Evolutionary conservation across 2,329 filamentous ascomycete species (phyloP).

Genomic region (Diplodia corticola): DNA sequence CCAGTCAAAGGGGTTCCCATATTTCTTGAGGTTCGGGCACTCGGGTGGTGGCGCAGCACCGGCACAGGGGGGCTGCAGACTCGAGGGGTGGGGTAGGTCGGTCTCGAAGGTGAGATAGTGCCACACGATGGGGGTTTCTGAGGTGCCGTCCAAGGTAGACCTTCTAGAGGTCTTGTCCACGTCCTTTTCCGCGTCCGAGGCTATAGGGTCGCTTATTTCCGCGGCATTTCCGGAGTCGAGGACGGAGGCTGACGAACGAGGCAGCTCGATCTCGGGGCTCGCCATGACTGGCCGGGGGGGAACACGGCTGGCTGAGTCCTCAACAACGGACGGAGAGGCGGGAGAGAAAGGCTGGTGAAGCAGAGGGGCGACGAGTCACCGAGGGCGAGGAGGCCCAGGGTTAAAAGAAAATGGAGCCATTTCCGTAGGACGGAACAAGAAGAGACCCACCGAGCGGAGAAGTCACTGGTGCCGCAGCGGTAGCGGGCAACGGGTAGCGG

Average conservation of each 20-base stretch:
- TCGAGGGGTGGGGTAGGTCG: constrained; percentile 51
- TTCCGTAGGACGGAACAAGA: constrained; percentile 15
- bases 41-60: constrained; percentile 50
- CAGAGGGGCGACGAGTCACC: not conserved
- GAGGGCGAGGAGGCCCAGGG: constrained; percentile 15
- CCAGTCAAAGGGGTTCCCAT: constrained; percentile 72
- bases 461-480: constrained; percentile 3
- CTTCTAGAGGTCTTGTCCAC: not conserved
- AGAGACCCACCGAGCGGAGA: constrained; percentile 21
- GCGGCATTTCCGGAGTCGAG: constrained; percentile 21
- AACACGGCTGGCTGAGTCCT: constrained; percentile 4
- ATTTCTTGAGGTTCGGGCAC: constrained; percentile 66
- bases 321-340: constrained; percentile 21
- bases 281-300: constrained; percentile 36
- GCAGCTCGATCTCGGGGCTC: constrained; percentile 40
- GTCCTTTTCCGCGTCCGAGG: constrained; percentile 13
- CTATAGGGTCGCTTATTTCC: constrained; percentile 19
- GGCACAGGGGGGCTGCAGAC: constrained; percentile 35
- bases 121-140: constrained; percentile 47
- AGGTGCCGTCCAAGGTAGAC: constrained; percentile 5
- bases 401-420: constrained; percentile 4
- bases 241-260: constrained; percentile 27
- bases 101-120: constrained; percentile 65
- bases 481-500: constrained; percentile 18
- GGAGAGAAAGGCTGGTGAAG: constrained; percentile 10